Conservation (phyloP, 768 basidiomycete genomes). For the Auricularia auricula-judae region DNA sequence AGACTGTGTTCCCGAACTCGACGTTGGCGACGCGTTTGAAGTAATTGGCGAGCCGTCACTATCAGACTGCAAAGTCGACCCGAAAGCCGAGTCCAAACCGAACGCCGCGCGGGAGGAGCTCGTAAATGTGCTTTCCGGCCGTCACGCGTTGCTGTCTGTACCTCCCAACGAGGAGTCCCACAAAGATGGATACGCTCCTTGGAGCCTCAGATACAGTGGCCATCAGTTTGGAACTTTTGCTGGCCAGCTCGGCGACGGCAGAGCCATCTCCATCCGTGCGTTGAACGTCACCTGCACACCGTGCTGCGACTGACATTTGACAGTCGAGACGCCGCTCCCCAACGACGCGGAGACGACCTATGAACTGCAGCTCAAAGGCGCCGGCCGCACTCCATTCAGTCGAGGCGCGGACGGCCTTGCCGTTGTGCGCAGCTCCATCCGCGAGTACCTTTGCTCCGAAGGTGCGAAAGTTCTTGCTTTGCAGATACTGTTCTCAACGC, state of each 20-base stretch:
- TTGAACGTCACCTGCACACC: conserved; percentile 5
- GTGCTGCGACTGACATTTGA: not conserved
- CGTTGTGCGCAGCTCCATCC: conserved; percentile 85
- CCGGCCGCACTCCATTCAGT: conserved; percentile 89
- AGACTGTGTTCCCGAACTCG: conserved; percentile 75
- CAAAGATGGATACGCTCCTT: conserved; percentile 50
- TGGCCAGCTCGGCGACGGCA: conserved; percentile 90
- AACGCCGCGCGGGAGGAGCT: conserved; percentile 53
- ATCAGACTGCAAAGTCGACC: conserved; percentile 1
- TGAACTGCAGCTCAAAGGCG: conserved; percentile 92
- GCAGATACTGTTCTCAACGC: not conserved
- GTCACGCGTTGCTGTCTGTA: conserved; percentile 51
- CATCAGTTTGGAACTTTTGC: conserved; percentile 88
- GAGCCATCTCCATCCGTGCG: conserved; percentile 79
- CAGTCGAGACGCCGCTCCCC: conserved; percentile 73
- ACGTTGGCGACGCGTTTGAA: conserved; percentile 74
- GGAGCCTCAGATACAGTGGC: conserved; percentile 85
- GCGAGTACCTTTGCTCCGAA: conserved; percentile 91
- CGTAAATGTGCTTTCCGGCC: conserved; percentile 72
- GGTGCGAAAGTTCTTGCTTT: conserved; percentile 30
- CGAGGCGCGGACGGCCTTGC: conserved; percentile 90
- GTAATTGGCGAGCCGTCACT: conserved; percentile 53
- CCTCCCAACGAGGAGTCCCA: conserved; percentile 13
- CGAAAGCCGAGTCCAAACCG: conserved; percentile 16
- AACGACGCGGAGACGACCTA: conserved; percentile 40